Conservation (phyloP, 768 basidiomycete species). For the Neoboletus subvelutipes region DNA sequence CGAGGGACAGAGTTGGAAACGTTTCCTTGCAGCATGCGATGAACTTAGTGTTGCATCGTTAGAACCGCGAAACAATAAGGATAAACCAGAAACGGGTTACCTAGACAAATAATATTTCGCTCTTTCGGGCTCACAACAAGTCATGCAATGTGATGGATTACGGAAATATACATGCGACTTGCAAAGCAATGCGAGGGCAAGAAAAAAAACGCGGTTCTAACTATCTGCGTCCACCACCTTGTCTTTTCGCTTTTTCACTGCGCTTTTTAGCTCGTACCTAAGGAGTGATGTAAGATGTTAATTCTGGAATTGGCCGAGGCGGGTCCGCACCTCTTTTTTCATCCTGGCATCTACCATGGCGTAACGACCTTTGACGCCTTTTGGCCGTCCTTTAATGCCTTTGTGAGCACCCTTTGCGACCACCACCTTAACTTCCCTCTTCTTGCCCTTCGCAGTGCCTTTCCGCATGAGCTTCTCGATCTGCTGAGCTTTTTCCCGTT, state of each 20-base stretch:
- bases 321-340: conserved; percentile 74
- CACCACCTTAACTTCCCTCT: conserved; percentile 79
- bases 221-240: conserved; percentile 40
- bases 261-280: conserved; percentile 85
- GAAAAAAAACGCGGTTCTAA: background rate
- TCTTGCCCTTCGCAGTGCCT: conserved; percentile 67
- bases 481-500: conserved; percentile 90
- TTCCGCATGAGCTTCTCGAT: conserved; percentile 91
- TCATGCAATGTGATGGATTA: background rate
- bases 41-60: conserved; percentile 36
- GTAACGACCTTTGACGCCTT: conserved; percentile 94
- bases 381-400: conserved; percentile 90
- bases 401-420: conserved; percentile 91
- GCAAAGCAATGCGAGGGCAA: background rate
- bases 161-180: background rate
- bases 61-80: conserved; percentile 26
- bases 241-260: conserved; percentile 70
- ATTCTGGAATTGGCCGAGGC: background rate
- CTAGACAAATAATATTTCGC: conserved; percentile 9
- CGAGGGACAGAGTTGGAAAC: conserved; percentile 44
- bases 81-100: conserved; percentile 4
- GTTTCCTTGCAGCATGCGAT: conserved; percentile 45
- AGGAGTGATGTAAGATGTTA: conserved; percentile 4
- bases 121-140: background rate
- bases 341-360: conserved; percentile 92